Conservation (phyloP, 2,329 filamentous ascomycete species). For the Fusarium tuaranense region DNA sequence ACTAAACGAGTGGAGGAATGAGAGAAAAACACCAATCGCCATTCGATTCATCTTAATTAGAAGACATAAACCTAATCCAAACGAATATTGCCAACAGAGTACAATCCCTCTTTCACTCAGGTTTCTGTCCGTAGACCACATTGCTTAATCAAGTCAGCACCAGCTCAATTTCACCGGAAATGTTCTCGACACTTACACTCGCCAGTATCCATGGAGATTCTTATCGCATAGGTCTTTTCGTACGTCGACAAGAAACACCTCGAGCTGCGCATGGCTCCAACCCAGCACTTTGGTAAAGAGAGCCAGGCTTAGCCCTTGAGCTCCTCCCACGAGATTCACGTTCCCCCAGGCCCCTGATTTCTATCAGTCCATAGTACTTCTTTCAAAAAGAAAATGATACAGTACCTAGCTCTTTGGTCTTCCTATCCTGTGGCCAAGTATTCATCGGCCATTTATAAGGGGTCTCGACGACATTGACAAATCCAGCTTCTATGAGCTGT, state of each 20-base stretch:
- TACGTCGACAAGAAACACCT: slow-evolving; percentile 9
- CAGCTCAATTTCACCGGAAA: background rate
- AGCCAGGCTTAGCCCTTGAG: slow-evolving; percentile 7
- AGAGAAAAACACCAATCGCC: background rate
- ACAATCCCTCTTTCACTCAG: background rate
- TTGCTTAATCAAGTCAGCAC: background rate
- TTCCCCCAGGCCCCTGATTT: slow-evolving; percentile 17
- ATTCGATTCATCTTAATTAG: background rate
- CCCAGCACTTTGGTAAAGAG: slow-evolving; percentile 19
- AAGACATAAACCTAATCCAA: background rate
- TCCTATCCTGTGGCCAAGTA: slow-evolving; percentile 21
- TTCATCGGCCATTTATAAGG: slow-evolving; percentile 30
- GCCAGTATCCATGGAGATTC: slow-evolving; percentile 7
- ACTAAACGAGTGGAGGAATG: too few relatives aligned
- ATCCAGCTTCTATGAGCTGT: slow-evolving; percentile 19
- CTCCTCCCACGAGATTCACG: slow-evolving; percentile 18
- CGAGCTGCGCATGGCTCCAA: slow-evolving; percentile 1
- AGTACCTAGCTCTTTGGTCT: slow-evolving; percentile 17
- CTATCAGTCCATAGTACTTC: background rate
- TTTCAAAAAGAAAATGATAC: background rate
- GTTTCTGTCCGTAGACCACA: slow-evolving; percentile 10
- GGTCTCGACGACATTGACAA: slow-evolving; percentile 18
- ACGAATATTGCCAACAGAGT: background rate
- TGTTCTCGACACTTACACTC: slow-evolving; percentile 1
- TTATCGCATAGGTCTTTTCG: slow-evolving; percentile 10